These are phyloP conservation scores for Mortierella sp. DNA, from an alignment of 371 early-diverging fungal species.

Conservation along the genomic window DNA sequence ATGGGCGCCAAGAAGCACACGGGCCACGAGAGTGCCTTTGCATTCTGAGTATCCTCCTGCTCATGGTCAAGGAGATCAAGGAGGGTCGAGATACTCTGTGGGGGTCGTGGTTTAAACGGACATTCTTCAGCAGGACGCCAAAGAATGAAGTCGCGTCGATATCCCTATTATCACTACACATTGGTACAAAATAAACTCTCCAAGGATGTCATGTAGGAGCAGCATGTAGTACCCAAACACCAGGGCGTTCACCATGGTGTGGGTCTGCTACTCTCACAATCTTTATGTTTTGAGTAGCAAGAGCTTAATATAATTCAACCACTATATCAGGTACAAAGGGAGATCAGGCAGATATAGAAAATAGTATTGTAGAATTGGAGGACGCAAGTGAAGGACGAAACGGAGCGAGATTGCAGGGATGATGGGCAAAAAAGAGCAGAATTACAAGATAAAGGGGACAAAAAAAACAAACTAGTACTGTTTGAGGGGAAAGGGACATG, in stretches of 20 bases:
- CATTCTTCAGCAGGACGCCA: constrained; percentile 4
- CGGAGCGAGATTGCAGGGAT: background rate
- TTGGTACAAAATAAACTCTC: background rate
- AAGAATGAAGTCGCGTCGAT: background rate
- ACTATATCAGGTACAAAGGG: background rate
- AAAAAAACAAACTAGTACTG: too few species aligned
- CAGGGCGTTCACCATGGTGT: background rate
- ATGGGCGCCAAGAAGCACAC: background rate
- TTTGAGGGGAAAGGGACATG: too few species aligned
- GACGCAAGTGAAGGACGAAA: background rate
- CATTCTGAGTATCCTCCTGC: background rate
- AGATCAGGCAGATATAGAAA: constrained; percentile 1
- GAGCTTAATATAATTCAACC: too few species aligned
- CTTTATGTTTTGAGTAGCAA: too few species aligned
- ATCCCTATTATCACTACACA: background rate
- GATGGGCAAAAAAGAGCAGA: background rate
- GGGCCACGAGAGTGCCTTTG: background rate
- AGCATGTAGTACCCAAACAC: background rate
- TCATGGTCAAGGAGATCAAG: background rate
- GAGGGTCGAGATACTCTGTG: background rate
- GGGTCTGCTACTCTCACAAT: background rate
- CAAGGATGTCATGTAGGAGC: constrained; percentile 1
- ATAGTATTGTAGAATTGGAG: background rate
- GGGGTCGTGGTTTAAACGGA: constrained; percentile 2
- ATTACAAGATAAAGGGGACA: too few species aligned